Evolutionary conservation across 257 asterid genomes (phyloP).

Genomic region (Paraleonurus japonicus): DNA sequence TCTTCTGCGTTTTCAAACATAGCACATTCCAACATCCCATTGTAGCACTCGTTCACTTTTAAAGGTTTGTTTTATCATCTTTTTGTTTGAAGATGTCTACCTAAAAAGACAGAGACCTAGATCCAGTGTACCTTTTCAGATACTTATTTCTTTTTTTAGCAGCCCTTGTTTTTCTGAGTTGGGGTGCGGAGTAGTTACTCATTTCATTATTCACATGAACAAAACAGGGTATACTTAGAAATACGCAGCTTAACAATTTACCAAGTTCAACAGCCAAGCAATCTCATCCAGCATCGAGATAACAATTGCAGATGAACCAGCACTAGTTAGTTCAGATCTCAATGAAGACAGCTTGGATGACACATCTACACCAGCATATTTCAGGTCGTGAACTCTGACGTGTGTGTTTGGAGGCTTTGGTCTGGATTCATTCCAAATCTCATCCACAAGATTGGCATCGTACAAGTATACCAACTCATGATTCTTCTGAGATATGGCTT

Average conservation of each 20-base stretch:
- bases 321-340: conserved; percentile 68
- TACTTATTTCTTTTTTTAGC: not conserved
- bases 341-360: conserved; percentile 72
- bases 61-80: not conserved
- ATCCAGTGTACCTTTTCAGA: not conserved
- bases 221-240: not conserved
- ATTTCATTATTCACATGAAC: conserved; percentile 3
- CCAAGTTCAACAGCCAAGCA: conserved; percentile 99
- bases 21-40: not conserved
- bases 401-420: conserved; percentile 67
- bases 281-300: conserved; percentile 95
- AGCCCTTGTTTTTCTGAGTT: not conserved
- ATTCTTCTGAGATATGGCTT: conserved; percentile 64
- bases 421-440: conserved; percentile 85
- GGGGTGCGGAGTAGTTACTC: conserved; percentile 4
- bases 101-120: not conserved
- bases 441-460: conserved; percentile 87
- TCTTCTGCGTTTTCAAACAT: not conserved
- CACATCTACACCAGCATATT: conserved; percentile 85
- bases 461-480: conserved; percentile 84
- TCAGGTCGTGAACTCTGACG: conserved; percentile 75
- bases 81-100: not conserved
- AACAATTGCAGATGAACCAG: conserved; percentile 85
- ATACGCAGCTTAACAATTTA: conserved; percentile 28
- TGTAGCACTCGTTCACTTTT: not conserved